Evolutionary conservation across 768 basidiomycete species (phyloP), one percentile per base, ranked within the genome.

Genomic region (Lactarius psammicola): DNA sequence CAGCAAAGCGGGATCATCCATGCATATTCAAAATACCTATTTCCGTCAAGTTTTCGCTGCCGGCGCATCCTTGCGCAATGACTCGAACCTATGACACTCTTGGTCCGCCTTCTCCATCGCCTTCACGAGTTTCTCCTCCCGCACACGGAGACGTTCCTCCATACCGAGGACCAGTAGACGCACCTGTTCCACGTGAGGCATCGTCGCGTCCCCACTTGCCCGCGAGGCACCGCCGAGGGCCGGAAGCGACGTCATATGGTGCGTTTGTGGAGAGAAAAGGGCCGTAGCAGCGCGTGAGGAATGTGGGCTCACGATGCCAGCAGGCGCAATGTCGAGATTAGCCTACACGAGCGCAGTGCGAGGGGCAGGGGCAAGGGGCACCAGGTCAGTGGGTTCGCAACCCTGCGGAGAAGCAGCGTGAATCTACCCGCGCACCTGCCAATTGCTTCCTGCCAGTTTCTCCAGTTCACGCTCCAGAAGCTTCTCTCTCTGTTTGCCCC

Each of bases 371-470:
- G 78, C 51, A 9, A 17, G 26, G 56, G 34, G 28, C 40, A 60
- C 15, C 36, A 30, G 49, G 51, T 42, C 40, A 56, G 40, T 28
- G 38, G 31, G 53, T 31, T n/a, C 30, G 30, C 40, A 28, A n/a
- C 44, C 26, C 8, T 13, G 23, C 26, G 33, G 28, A 49, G 18
- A 36, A 33, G 15, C 6, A 8, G 38, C 46, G 23, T 26, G 56
- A n/a, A 49, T 17, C 33, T 26, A 33, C 56, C 46, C 31, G 71
- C 81, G 42, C 64, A 87, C 89, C 85, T 92, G 89, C 92, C 92
- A 94, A 72, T 92, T 88, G 60, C 89, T 86, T 0, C 92, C 92
- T 1, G 85, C 88, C 26, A 92, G 75, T 67, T 83, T 86, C 6
- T 84, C 79, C 17, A 94, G 75, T 56, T 90, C 88, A 36, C 84